Evolutionary conservation across 352 stramenopile genomes (phyloP), one percentile per base, ranked within the genome.

Genomic region (Phytopythium helicoides): DNA sequence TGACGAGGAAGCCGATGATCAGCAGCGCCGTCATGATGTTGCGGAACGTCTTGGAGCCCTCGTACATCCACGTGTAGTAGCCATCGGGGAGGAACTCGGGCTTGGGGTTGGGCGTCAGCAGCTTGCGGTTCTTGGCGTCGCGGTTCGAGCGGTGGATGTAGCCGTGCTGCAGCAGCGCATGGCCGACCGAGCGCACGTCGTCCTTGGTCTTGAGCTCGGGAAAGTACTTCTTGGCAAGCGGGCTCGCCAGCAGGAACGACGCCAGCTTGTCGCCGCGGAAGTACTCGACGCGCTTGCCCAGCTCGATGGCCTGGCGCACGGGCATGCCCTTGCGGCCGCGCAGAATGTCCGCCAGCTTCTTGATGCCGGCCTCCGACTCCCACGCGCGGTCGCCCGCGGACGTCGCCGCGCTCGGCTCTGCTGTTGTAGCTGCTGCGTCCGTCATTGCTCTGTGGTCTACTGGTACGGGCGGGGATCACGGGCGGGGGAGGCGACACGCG

Each of bases 41-140:
- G 64, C 94, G 94, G 58, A 98, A 78, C 47, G 96, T 98, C 82
- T 98, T 98, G 36, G 97, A 92, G 25, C 97, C 97, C 51, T 99
- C 91, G 73, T 99, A 99, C 73, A 99, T 98, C 97, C 97, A 99
- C 42, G 96, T 98, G 76, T 99, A 99, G 73, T 98, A 99, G 16
- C 95, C 96, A 12, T 97, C 92, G 36, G 96, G 87, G 12, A 95
- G 75, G 64, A 99, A 99, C 53, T 98, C 91, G 48, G 96, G 91
- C 58, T 87, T 89, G 16, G 70, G 58, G 14, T 72, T 80, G 7
- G 87, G 87, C 28, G 84, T 84, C n/a, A 96, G 68, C 28, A 94
- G 44, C 64, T 92, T 93, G 53, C 87, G 84, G 70, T 94, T 95
- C 62, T 88, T 89, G 25, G 73, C 78, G 46, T 92, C 86, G 16